These are phyloP conservation scores for Amylostereum areolatum DNA, from an alignment of 1,284 basidiomycete genomes.

Conservation along the genomic window DNA sequence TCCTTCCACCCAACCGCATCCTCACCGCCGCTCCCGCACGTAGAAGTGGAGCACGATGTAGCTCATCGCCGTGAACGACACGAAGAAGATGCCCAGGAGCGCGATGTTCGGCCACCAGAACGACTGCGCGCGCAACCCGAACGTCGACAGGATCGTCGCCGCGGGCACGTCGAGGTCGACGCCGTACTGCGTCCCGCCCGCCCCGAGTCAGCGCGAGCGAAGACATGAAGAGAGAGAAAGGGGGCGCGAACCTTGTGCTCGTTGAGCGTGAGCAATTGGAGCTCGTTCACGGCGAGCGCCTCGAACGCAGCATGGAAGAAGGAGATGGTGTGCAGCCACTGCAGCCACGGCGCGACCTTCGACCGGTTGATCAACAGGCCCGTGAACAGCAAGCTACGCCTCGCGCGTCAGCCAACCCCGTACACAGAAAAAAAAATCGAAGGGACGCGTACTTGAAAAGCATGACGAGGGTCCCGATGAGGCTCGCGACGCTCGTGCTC, in stretches of 20 bases:
- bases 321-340: conserved; percentile 86
- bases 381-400: conserved; percentile 84
- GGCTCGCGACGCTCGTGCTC: conserved; percentile 82
- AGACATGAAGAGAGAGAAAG: background rate
- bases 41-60: conserved; percentile 81
- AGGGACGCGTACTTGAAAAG: conserved; percentile 83
- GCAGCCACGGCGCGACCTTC: conserved; percentile 65
- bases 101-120: conserved; percentile 96
- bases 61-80: conserved; percentile 66
- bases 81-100: conserved; percentile 80
- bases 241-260: conserved; percentile 69
- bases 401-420: conserved; percentile 3
- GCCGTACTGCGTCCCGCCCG: conserved; percentile 57
- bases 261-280: conserved; percentile 89
- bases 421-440: background rate
- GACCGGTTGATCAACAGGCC: conserved; percentile 94
- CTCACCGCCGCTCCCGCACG: conserved; percentile 86
- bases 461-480: conserved; percentile 94
- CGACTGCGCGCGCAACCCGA: conserved; percentile 86
- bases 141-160: conserved; percentile 87
- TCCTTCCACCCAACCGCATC: background rate
- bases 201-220: background rate
- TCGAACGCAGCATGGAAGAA: conserved; percentile 99
- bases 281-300: conserved; percentile 91
- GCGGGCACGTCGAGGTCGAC: conserved; percentile 92